Evolutionary conservation across 1,284 basidiomycete genomes (phyloP), one percentile per base, ranked within the genome.

Genomic region (Stygiomarasmius scandens): DNA sequence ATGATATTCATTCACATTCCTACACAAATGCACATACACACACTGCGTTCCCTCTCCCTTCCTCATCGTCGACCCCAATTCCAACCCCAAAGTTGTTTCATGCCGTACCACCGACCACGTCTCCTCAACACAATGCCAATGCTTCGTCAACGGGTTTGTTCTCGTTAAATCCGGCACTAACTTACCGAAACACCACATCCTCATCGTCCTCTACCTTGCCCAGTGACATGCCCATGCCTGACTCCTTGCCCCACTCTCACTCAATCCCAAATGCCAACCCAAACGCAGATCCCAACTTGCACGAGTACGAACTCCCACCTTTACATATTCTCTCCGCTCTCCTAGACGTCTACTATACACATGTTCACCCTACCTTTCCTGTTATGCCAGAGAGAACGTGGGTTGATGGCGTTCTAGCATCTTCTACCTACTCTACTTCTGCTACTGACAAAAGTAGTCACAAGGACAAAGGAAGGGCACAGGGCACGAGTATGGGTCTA

Each of bases 291-390:
- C 32, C 32, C 14, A 34, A 14, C 8, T 14, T 14, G 54, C 54
- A 20, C 50, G 48, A 9, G 45, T 64, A 4, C 38, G 67, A 69
- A 27, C 62, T 69, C 3, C 68, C 68, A 19, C 68, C 68, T 16
- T 53, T 59, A 9, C 63, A 67, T 34, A 62, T 68, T 29, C 59
- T 66, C n/a, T 55, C 63, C 12, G 48, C 62, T 16, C 62, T 69
- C 27, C 48, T 69, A 36, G 66, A 65, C 22, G 62, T 66, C 2
- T 69, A 67, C 51, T 68, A 64, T 49, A 44, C 61, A 22, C 52
- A 61, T 54, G 64, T 67, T 9, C 64, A 68, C 48, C 63, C 63
- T 0, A 63, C 64, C 22, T 65, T 67, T 34, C 68, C 68, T 4
- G 55, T 69, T 43, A 52, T 69, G 23, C 65, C 66, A 10, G 56